Evolutionary conservation across 805 yeast species (phyloP).

Genomic region (Hermanozyma aechmeae): DNA sequence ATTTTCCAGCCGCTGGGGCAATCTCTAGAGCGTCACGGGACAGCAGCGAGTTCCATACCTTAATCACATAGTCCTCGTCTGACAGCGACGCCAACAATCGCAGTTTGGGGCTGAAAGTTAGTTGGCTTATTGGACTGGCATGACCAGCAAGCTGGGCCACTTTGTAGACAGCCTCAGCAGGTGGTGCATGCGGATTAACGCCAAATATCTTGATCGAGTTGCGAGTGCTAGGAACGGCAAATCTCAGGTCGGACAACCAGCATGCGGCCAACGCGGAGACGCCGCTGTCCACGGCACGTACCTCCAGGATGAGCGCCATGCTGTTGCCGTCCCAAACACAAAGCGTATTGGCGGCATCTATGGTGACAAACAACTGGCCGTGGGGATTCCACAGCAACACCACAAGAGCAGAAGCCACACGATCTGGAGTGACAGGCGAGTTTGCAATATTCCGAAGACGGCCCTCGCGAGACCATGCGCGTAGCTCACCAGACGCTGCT

Average conservation of each 20-base stretch:
- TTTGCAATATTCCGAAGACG: constrained; percentile 41
- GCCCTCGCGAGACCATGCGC: constrained; percentile 75
- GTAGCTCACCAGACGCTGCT: constrained; percentile 59
- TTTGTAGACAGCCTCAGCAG: constrained; percentile 9
- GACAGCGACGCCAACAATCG: constrained; percentile 64
- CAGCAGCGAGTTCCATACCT: constrained; percentile 68
- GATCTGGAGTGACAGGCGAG: constrained; percentile 6
- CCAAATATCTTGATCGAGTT: constrained; percentile 49
- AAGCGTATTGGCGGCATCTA: constrained; percentile 38
- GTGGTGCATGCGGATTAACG: constrained; percentile 9
- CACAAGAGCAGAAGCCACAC: constrained; percentile 32
- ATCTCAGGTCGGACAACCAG: constrained; percentile 65
- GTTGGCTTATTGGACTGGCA: constrained; percentile 42
- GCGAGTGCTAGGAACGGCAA: constrained; percentile 58
- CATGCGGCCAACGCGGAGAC: constrained; percentile 35
- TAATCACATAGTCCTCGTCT: constrained; percentile 57
- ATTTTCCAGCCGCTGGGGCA: constrained; percentile 8
- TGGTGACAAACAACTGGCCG: constrained; percentile 46
- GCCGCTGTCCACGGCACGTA: constrained; percentile 9
- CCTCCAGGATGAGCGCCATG: constrained; percentile 23
- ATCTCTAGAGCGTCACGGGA: constrained; percentile 38
- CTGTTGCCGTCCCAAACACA: constrained; percentile 56
- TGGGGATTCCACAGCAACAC: constrained; percentile 52
- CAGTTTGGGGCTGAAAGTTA: constrained; percentile 43
- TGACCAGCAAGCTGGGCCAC: constrained; percentile 49